A percentile compares a stretch with the other conserved stretches of the same genome.
Evolutionary conservation across 495 filamentous ascomycete genomes (phyloP).

Genomic region (Daldinia decipiens): DNA sequence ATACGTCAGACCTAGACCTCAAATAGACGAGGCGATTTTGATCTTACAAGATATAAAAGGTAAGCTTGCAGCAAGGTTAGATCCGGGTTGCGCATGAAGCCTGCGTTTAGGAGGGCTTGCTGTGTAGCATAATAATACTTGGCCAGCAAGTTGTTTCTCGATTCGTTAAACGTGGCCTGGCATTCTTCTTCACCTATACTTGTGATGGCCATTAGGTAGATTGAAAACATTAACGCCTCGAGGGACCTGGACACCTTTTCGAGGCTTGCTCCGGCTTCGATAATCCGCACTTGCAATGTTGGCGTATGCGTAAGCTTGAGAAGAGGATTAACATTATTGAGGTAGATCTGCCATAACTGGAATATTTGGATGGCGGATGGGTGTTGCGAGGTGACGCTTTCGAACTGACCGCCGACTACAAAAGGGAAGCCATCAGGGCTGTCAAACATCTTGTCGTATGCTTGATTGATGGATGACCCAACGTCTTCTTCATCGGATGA

Average conservation of each 20-base stretch:
- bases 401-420: conserved; percentile 60
- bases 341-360: conserved; percentile 76
- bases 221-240: conserved; percentile 67
- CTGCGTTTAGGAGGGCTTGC: conserved; percentile 66
- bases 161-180: conserved; percentile 59
- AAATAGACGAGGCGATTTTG: conserved; percentile 7
- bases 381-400: conserved; percentile 66
- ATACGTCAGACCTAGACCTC: conserved; percentile 43
- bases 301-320: conserved; percentile 74
- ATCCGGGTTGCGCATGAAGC: conserved; percentile 65
- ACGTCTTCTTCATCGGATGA: conserved; percentile 71
- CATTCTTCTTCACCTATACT: conserved; percentile 64
- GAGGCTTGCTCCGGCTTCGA: conserved; percentile 59
- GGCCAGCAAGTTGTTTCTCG: conserved; percentile 53
- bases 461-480: conserved; percentile 61
- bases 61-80: conserved; percentile 65
- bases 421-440: conserved; percentile 68
- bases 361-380: conserved; percentile 75
- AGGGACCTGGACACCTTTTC: conserved; percentile 59
- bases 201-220: conserved; percentile 64
- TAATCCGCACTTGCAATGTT: conserved; percentile 65
- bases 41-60: conserved; percentile 64
- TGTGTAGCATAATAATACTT: conserved; percentile 63
- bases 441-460: conserved; percentile 64
- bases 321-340: conserved; percentile 76